A percentile compares a stretch with the other conserved stretches of the same genome.
These are phyloP conservation scores for Rhododendron ferrugineum DNA, from an alignment of 148 eudicot genomes.

Conservation along the genomic window DNA sequence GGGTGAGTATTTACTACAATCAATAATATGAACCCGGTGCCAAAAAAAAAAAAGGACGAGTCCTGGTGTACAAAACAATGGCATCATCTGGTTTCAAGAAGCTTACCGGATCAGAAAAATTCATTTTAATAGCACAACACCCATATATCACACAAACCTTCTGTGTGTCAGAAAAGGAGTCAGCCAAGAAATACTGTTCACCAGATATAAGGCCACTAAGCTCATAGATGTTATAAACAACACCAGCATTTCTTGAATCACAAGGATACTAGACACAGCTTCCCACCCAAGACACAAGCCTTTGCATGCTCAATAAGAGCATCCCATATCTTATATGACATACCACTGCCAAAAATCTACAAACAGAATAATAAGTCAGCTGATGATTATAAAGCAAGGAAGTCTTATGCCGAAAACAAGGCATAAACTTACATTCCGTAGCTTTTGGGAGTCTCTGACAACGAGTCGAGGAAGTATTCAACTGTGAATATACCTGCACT, in stretches of 20 bases:
- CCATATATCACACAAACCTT: conserved; percentile 45
- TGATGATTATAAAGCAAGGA: not conserved
- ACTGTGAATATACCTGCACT: conserved; percentile 48
- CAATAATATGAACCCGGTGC: not conserved
- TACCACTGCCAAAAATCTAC: conserved; percentile 94
- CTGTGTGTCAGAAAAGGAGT: conserved; percentile 74
- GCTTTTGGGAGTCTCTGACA: conserved; percentile 66
- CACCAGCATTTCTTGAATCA: conserved; percentile 66
- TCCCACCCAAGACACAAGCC: conserved; percentile 82
- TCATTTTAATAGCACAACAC: not conserved
- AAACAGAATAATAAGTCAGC: conserved; percentile 13
- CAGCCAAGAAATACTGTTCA: conserved; percentile 59
- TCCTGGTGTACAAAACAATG: not conserved
- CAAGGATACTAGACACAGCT: conserved; percentile 75
- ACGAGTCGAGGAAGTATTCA: conserved; percentile 93
- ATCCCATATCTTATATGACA: conserved; percentile 99
- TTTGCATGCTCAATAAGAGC: conserved; percentile 89
- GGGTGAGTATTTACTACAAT: not conserved
- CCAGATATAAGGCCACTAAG: conserved; percentile 81
- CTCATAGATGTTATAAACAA: conserved; percentile 80
- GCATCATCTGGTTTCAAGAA: not conserved
- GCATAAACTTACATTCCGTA: conserved; percentile 61
- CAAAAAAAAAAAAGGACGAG: not conserved
- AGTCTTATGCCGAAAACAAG: not conserved
- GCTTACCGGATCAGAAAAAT: not conserved